Evolutionary conservation across 2,329 filamentous ascomycete species (phyloP).

Genomic region (Colletotrichum siamense): DNA sequence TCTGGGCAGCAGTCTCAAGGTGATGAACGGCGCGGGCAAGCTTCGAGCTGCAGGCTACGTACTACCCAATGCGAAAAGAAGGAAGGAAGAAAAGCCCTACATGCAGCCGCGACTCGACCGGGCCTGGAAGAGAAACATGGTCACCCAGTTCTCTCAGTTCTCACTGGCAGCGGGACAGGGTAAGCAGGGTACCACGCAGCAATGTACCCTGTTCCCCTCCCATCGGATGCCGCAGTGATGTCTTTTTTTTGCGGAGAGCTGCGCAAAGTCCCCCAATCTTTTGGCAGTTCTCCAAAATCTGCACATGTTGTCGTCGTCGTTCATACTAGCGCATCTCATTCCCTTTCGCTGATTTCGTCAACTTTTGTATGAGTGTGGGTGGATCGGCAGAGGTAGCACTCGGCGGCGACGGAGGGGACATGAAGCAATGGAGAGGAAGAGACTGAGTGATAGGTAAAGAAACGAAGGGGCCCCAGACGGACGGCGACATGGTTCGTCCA

Average conservation of each 20-base stretch:
- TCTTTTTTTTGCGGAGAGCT: not conserved
- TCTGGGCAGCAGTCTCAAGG: not conserved
- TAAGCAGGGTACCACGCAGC: not conserved
- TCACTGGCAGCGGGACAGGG: not conserved
- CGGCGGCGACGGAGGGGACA: constrained; percentile 11
- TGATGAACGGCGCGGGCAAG: not conserved
- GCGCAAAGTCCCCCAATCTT: not conserved
- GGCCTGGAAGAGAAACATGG: not conserved
- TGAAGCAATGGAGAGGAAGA: not conserved
- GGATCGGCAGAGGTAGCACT: constrained; percentile 11
- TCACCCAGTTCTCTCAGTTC: not conserved
- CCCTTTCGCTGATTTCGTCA: not conserved
- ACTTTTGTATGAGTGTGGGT: constrained; percentile 11
- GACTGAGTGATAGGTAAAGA: not conserved
- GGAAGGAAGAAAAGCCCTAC: not conserved
- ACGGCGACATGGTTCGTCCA: constrained; percentile 1
- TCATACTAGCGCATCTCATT: not conserved
- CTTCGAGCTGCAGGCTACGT: not conserved
- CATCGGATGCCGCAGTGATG: constrained; percentile 13
- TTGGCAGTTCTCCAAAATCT: not conserved
- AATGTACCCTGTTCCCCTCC: not conserved
- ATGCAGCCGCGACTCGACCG: not conserved
- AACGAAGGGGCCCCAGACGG: not conserved
- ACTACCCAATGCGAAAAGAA: not conserved
- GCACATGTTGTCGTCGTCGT: not conserved